phyloP scores from a whole-genome alignment of 2,329 filamentous ascomycete genomes.

The Sclerotinia borealis region DNA sequence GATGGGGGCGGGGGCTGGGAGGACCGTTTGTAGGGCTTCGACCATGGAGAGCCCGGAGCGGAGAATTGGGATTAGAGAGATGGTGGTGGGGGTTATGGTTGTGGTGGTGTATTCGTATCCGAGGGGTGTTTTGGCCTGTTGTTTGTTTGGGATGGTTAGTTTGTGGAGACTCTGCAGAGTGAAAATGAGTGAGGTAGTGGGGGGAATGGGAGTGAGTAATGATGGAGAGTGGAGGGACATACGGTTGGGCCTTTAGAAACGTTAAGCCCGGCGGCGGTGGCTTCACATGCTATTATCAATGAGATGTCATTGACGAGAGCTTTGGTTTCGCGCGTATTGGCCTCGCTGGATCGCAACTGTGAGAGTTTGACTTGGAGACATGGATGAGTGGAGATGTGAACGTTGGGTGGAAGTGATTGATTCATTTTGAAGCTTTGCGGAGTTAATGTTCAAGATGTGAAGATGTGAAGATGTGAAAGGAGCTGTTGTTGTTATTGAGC shows the following conservation, averaged over 20 bases:
- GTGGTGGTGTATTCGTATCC: conserved; percentile 68
- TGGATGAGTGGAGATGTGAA: conserved; percentile 79
- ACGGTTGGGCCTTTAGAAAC: conserved; percentile 58
- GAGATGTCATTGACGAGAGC: conserved; percentile 79
- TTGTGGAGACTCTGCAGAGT: neutral
- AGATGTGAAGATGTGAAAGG: neutral
- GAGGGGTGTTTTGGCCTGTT: conserved; percentile 69
- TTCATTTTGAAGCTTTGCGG: conserved; percentile 21
- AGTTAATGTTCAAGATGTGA: neutral
- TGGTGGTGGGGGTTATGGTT: conserved; percentile 51
- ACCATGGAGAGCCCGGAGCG: conserved; percentile 88
- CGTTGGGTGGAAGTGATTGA: conserved; percentile 48
- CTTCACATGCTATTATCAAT: conserved; percentile 75
- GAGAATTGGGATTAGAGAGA: conserved; percentile 88
- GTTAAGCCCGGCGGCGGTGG: conserved; percentile 59
- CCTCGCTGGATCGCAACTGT: conserved; percentile 70
- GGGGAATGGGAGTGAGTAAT: conserved; percentile 4
- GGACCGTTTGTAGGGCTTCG: conserved; percentile 75
- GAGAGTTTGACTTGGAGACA: conserved; percentile 85
- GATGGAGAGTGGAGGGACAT: conserved; percentile 19
- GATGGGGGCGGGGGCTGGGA: conserved; percentile 72
- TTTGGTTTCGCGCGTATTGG: conserved; percentile 71
- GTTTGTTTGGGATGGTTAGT: conserved; percentile 7
- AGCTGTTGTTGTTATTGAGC: neutral
- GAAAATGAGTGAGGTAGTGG: neutral